Evolutionary conservation across 2,329 filamentous ascomycete genomes (phyloP).

Genomic region (Emericellopsis cladophorae): DNA sequence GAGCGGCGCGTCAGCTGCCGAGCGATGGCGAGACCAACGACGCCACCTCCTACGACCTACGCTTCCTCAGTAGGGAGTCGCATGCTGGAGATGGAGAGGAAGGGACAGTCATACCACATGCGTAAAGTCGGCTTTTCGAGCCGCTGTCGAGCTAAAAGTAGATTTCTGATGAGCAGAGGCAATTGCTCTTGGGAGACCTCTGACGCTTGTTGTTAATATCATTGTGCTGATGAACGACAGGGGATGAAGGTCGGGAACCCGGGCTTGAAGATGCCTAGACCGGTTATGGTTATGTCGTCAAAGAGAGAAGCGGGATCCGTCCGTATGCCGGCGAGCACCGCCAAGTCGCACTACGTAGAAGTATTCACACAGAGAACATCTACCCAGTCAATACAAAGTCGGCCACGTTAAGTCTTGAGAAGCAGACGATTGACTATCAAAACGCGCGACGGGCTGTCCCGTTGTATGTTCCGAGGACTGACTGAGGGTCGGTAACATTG

Average conservation of each 20-base stretch:
- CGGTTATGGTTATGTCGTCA: too few relatives aligned
- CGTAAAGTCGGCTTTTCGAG: constrained; percentile 26
- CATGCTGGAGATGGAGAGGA: not conserved
- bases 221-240: not conserved
- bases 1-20: constrained; percentile 53
- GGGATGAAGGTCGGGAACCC: not conserved
- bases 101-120: constrained; percentile 23
- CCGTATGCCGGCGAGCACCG: too few relatives aligned
- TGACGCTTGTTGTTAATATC: not conserved
- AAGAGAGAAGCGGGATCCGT: too few relatives aligned
- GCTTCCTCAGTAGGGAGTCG: not conserved
- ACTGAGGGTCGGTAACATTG: too few relatives aligned
- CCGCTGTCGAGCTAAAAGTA: constrained; percentile 21
- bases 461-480: too few relatives aligned
- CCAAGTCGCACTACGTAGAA: too few relatives aligned
- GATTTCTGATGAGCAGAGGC: not conserved
- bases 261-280: not conserved
- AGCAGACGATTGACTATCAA: too few relatives aligned
- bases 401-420: too few relatives aligned
- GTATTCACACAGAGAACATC: too few relatives aligned
- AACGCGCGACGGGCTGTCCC: too few relatives aligned
- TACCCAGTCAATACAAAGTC: too few relatives aligned
- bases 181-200: not conserved
- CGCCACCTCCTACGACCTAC: constrained; percentile 45
- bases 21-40: constrained; percentile 72